Base-by-base conservation (phyloP, 768 basidiomycete genomes). In the Suillus alpinus region DNA sequence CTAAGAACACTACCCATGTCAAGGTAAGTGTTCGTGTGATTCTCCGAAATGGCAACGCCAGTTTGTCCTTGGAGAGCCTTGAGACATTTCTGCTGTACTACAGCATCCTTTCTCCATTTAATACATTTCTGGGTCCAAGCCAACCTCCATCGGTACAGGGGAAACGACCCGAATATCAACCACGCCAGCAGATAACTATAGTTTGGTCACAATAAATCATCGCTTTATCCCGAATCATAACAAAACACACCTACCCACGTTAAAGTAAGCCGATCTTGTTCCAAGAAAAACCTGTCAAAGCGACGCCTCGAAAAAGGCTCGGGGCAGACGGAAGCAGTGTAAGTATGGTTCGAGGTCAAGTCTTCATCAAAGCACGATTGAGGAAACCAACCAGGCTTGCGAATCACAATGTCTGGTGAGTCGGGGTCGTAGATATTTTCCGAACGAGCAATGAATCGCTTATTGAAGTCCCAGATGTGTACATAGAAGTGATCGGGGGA, bases 391-490 rank as follows among this genome's bases (percentile, higher is more conserved):
- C 32, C 51, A 34, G 51, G 31, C 51, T 20, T 52, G 32, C 51
- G 6, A 4, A 52, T 14, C 32, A 32, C 12, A 34, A 34, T 5
- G 20, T 4, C 32, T 34, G 51, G 6, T 13, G 32, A 32, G 18
- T n/a, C 3, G 5, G 18, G 32, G 32, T 34, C 32, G 13, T 31
- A 10, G 3, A 0, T 34, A 34, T 34, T 34, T 13, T 34, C 10
- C 13, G 18, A n/a, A 12, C 50, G 50, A 34, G 50, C n/a, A 20
- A 51, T 20, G 12, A 51, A 6, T 20, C 50, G 50, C n/a, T 51
- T 34, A 20, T 51, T 51, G 32, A 51, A 51, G 50, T 51, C 50
- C 50, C 50, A 51, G n/a, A 51, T 51, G 50, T 51, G 50, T 32
- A 51, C 32, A 32, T 51, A 51, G 50, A 51, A 51, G 32, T 34